phyloP scores from a whole-genome alignment of 2,329 filamentous ascomycete species.

The Monosporascus sp. region DNA sequence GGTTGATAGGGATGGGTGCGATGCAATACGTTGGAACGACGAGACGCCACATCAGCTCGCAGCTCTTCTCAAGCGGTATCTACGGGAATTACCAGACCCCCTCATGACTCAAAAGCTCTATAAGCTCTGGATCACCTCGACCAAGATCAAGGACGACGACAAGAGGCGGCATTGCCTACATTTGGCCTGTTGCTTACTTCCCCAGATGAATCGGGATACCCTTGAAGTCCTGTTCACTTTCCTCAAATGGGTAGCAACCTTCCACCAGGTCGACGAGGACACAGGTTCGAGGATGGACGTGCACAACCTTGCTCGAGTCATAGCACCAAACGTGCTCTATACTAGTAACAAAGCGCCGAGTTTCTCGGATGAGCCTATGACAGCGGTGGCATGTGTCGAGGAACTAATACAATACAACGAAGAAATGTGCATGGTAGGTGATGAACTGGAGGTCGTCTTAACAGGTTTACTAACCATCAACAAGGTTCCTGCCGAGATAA shows the following conservation, averaged over 20 bases:
- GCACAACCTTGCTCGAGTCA: constrained; percentile 94
- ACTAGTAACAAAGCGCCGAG: constrained; percentile 60
- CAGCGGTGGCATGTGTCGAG: constrained; percentile 89
- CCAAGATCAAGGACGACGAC: constrained; percentile 78
- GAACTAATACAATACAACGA: constrained; percentile 90
- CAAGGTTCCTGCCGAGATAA: constrained; percentile 89
- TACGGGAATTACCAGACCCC: constrained; percentile 90
- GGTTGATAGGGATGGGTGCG: constrained; percentile 81
- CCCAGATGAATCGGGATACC: constrained; percentile 87
- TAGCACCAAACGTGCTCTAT: constrained; percentile 90
- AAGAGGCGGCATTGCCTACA: constrained; percentile 83
- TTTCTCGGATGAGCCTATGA: constrained; percentile 83
- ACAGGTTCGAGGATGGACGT: constrained; percentile 98
- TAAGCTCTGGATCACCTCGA: constrained; percentile 80
- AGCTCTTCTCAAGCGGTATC: constrained; percentile 89
- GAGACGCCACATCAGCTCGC: constrained; percentile 93
- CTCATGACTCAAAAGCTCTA: constrained; percentile 94
- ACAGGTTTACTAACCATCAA: constrained; percentile 17
- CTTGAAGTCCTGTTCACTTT: constrained; percentile 95
- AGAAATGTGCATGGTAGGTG: constrained; percentile 89
- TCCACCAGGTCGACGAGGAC: constrained; percentile 95
- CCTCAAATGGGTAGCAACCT: constrained; percentile 94
- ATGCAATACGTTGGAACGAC: constrained; percentile 78
- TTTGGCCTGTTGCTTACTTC: constrained; percentile 84
- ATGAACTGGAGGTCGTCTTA: background rate